Evolutionary conservation across 1,284 basidiomycete genomes (phyloP), one percentile per base, ranked within the genome.

Genomic region (Sphagnurus paluster): DNA sequence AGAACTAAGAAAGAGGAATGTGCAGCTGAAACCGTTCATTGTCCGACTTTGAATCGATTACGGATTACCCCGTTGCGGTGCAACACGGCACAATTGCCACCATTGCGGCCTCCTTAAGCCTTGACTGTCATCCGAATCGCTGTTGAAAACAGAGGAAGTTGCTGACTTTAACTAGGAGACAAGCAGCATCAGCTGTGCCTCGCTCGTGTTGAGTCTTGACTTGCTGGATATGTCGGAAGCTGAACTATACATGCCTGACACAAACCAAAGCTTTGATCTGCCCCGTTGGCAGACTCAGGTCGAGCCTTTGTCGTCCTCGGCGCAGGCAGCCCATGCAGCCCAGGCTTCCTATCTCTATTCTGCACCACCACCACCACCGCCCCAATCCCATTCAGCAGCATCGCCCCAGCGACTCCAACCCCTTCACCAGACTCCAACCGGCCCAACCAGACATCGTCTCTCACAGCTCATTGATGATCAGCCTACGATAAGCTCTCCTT

Each of bases 241-340:
- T 62, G 68, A 70, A 62, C 64, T 70, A 49, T 70, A 67, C 64
- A 72, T 75, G 71, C 63, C 69, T 63, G 70, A 71, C 67, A 63
- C 70, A 54, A 73, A 75, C 69, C 70, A 74, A 62, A 65, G 62
- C 59, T 75, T 73, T 67, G 85, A 88, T 76, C 83, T 90, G 56
- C 87, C 87, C 56, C 86, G 87, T 69, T 89, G 85, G 86, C 80
- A 84, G 63, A 81, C 82, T 13, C 83, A 84, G 56, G 72, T 79
- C 68, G 81, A 85, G 68, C 69, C 76, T 44, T 74, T 84, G 57
- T 76, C 83, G 5, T 81, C 82, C 32, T 78, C 82, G 29, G 72
- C 75, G 4, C 79, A 81, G 66, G 76, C 80, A 25, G 74, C 78
- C 1, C 79, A 81, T 66, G 72, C 79, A 23, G 75, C 78, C 13